Conservation (phyloP, 108 stramenopile species). For the Cylindrotheca fusiformis region DNA sequence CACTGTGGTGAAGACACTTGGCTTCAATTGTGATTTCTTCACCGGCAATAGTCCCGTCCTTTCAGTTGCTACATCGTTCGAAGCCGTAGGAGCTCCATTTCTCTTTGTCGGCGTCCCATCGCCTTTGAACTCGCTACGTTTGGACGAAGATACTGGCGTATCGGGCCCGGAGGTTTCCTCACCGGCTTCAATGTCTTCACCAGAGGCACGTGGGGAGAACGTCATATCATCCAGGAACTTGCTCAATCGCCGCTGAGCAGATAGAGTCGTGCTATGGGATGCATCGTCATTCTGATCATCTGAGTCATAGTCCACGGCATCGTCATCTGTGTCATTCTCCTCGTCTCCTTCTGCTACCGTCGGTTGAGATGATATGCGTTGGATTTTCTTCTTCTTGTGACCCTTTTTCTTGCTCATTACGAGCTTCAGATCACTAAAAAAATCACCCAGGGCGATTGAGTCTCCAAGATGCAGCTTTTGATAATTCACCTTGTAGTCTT, state of each 20-base stretch:
- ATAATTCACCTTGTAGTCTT: slow-evolving; percentile 66
- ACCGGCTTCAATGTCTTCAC: slow-evolving; percentile 2
- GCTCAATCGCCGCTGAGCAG: neutral
- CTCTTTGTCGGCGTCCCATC: neutral
- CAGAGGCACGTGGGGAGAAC: no score
- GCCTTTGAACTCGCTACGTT: neutral
- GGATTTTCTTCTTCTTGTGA: slow-evolving; percentile 25
- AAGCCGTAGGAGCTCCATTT: neutral
- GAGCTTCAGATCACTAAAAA: slow-evolving; percentile 79
- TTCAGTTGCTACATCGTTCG: slow-evolving; percentile 7
- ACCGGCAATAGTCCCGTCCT: slow-evolving; percentile 16
- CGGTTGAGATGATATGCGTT: slow-evolving; percentile 1
- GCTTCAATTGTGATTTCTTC: slow-evolving; percentile 8
- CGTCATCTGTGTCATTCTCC: slow-evolving; percentile 15
- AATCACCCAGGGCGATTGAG: slow-evolving; percentile 81
- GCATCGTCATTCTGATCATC: slow-evolving; percentile 8
- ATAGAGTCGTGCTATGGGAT: neutral
- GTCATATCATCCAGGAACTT: neutral
- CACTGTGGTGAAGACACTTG: slow-evolving; percentile 35
- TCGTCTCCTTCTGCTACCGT: slow-evolving; percentile 38
- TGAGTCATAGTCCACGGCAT: slow-evolving; percentile 2
- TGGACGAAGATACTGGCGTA: no score
- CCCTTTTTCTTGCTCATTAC: slow-evolving; percentile 27
- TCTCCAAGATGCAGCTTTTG: slow-evolving; percentile 75
- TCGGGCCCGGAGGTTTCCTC: neutral